Percentiles rank a stretch among this genome's conserved stretches.
Evolutionary conservation across 441 rosid genomes (phyloP).

Genomic region (Raphanus hybrid): DNA sequence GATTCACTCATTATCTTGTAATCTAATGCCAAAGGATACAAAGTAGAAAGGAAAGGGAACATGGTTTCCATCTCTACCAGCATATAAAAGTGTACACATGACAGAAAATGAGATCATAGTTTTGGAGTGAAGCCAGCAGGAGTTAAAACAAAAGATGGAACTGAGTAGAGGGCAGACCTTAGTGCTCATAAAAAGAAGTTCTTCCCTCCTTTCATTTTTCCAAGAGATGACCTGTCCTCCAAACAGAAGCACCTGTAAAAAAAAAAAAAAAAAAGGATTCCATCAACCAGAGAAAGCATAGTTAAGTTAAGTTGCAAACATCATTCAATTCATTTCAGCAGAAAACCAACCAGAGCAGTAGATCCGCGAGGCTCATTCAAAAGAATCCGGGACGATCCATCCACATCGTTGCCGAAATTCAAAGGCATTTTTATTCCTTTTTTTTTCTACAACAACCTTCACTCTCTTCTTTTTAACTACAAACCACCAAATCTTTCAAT

Average conservation of each 20-base stretch:
- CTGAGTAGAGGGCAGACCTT: slow-evolving; percentile 54
- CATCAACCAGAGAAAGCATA: neutral
- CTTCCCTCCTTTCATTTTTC: slow-evolving; percentile 91
- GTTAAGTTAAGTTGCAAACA: neutral
- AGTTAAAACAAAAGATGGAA: neutral
- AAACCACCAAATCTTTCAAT: slow-evolving; percentile 30
- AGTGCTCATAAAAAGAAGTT: slow-evolving; percentile 81
- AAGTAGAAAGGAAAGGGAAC: slow-evolving; percentile 22
- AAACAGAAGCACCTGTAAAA: slow-evolving; percentile 76
- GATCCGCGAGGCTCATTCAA: slow-evolving; percentile 86
- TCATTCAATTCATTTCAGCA: neutral
- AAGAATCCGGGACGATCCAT: slow-evolving; percentile 68
- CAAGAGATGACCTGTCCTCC: slow-evolving; percentile 96
- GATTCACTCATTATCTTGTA: neutral
- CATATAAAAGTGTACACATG: neutral
- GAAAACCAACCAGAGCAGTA: slow-evolving; percentile 64
- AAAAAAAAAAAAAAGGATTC: neutral
- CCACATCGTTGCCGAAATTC: slow-evolving; percentile 62
- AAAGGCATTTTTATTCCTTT: slow-evolving; percentile 62
- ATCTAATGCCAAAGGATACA: neutral
- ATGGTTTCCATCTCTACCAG: neutral
- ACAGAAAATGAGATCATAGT: slow-evolving; percentile 15
- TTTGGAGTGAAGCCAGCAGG: neutral
- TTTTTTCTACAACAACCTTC: slow-evolving; percentile 50
- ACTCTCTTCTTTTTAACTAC: slow-evolving; percentile 51